Percentiles rank a stretch among this genome's conserved stretches.
phyloP scores from a whole-genome alignment of 345 rosid genomes.

The Balakata baccata region DNA sequence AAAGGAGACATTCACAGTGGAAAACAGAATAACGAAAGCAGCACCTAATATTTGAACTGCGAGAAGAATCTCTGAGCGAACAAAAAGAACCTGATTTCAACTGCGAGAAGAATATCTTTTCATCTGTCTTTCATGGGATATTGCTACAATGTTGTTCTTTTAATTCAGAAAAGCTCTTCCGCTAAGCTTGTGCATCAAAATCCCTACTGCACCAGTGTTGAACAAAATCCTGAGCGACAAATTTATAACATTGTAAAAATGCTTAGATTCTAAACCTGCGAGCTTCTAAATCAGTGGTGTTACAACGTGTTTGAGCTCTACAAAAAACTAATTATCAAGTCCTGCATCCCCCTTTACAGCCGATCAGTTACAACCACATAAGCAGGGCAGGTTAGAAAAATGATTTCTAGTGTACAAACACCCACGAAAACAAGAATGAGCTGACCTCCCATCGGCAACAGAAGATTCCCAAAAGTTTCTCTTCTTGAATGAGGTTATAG shows the following conservation, averaged over 20 bases:
- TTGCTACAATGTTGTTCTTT: conserved; percentile 19
- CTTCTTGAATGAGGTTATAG: conserved; percentile 8
- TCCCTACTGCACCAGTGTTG: conserved; percentile 24
- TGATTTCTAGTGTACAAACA: conserved; percentile 36
- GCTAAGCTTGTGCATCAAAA: conserved; percentile 17
- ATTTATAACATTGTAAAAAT: conserved; percentile 19
- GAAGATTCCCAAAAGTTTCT: background rate
- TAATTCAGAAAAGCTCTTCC: conserved; percentile 22
- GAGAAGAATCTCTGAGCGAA: too few relatives aligned
- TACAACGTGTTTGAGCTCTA: conserved; percentile 29
- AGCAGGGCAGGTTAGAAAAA: conserved; percentile 21
- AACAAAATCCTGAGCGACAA: conserved; percentile 15
- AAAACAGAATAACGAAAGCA: background rate
- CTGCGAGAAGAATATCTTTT: too few relatives aligned
- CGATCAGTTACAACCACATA: conserved; percentile 15
- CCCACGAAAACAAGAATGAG: conserved; percentile 16
- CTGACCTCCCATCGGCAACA: background rate
- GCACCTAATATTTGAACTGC: background rate
- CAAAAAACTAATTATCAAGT: conserved; percentile 20
- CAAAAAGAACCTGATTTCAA: too few relatives aligned
- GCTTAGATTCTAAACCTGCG: conserved; percentile 34
- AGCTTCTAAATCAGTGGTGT: conserved; percentile 32
- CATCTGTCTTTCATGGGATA: conserved; percentile 9
- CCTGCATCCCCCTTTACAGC: conserved; percentile 15
- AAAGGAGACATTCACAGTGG: too few relatives aligned